Evolutionary conservation across 345 rosid species (phyloP).

Genomic region (Murraya koenigii): DNA sequence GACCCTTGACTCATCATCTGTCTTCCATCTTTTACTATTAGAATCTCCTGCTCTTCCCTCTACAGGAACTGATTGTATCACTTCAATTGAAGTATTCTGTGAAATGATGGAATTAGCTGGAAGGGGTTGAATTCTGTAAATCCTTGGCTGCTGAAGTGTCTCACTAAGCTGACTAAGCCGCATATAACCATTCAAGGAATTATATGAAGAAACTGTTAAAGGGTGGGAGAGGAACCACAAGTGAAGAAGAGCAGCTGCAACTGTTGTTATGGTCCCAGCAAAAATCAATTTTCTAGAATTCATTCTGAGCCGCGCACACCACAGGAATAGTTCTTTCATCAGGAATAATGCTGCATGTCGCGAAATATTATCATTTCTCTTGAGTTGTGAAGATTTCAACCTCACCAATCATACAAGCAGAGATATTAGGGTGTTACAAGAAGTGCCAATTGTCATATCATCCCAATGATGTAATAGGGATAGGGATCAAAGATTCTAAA

Average conservation of each 20-base stretch:
- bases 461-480: not conserved
- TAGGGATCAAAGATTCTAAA: not conserved
- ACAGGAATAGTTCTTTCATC: conserved; percentile 35
- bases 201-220: conserved; percentile 21
- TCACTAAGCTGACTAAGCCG: conserved; percentile 32
- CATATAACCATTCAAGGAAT: conserved; percentile 33
- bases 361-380: conserved; percentile 25
- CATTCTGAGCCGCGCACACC: conserved; percentile 39
- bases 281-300: conserved; percentile 55
- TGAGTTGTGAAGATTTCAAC: conserved; percentile 1
- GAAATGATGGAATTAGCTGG: conserved; percentile 29
- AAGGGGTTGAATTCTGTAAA: conserved; percentile 29
- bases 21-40: conserved; percentile 20
- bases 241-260: conserved; percentile 51
- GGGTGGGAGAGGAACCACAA: conserved; percentile 29
- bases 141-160: conserved; percentile 30
- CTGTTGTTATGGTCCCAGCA: conserved; percentile 44
- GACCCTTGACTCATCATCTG: conserved; percentile 21
- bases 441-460: not conserved
- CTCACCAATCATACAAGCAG: not conserved
- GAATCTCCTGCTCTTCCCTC: conserved; percentile 11
- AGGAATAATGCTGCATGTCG: conserved; percentile 18
- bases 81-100: conserved; percentile 33
- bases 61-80: not conserved
- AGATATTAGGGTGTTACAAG: not conserved